A percentile compares a stretch with the other conserved stretches of the same genome.
Evolutionary conservation across 495 filamentous ascomycete genomes (phyloP).

Genomic region (Penicillium goetzii): DNA sequence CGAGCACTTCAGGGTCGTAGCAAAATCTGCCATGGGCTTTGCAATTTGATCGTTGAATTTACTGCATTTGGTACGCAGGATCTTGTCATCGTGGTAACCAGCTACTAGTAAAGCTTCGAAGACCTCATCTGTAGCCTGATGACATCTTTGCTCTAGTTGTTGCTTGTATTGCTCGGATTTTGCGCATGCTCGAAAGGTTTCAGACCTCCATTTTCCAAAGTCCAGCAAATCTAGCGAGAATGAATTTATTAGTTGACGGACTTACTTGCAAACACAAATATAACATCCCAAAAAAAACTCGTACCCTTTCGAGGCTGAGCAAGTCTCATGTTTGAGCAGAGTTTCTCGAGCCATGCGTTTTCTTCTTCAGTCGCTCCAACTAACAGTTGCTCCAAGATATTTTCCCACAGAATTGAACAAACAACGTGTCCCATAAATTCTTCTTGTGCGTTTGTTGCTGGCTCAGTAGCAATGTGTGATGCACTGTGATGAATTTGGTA

Average conservation of each 20-base stretch:
- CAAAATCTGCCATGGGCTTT: background rate
- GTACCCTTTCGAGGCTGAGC: background rate
- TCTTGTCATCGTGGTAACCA: background rate
- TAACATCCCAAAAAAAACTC: too few relatives aligned
- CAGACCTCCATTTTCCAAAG: background rate
- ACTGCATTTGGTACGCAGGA: background rate
- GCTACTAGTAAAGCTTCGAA: background rate
- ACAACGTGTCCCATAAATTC: background rate
- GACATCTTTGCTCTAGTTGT: background rate
- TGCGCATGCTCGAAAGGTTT: background rate
- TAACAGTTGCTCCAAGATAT: background rate
- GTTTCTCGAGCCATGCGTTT: background rate
- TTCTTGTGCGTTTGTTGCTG: background rate
- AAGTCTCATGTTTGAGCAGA: background rate
- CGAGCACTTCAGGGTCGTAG: background rate
- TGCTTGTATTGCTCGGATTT: background rate
- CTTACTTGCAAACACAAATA: too few relatives aligned
- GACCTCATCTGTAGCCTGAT: background rate
- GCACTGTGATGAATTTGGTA: too few relatives aligned
- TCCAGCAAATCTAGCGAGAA: background rate
- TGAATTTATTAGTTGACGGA: background rate
- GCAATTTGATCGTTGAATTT: background rate
- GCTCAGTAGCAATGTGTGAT: too few relatives aligned
- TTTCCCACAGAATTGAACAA: background rate
- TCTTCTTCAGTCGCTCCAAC: background rate